Evolutionary conservation across 2,329 filamentous ascomycete genomes (phyloP).

Genomic region (Neofusicoccum sp.): DNA sequence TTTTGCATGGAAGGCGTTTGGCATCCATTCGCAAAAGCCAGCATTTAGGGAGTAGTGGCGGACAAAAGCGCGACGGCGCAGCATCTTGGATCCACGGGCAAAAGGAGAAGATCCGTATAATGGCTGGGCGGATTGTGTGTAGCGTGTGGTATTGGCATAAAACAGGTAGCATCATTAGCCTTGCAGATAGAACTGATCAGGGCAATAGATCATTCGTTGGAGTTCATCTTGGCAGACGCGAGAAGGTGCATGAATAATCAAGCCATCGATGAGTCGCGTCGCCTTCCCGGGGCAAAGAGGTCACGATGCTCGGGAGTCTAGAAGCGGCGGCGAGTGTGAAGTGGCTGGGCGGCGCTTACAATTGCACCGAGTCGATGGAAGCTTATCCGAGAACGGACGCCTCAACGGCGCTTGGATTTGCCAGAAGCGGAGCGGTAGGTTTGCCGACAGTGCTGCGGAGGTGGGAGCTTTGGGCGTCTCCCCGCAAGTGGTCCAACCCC

Average conservation of each 20-base stretch:
- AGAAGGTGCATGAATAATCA: too few species aligned
- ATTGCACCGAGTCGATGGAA: conserved; percentile 1
- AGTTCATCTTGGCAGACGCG: not conserved
- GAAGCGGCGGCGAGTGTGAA: not conserved
- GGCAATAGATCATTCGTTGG: conserved; percentile 5
- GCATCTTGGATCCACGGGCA: not conserved
- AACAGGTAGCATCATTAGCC: conserved; percentile 12
- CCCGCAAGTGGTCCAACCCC: not conserved
- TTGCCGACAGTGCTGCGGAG: not conserved
- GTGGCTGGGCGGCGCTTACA: not conserved
- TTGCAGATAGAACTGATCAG: conserved; percentile 14
- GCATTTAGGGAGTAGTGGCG: conserved; percentile 7
- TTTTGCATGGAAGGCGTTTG: conserved; percentile 16
- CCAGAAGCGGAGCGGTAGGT: not conserved
- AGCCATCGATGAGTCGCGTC: not conserved
- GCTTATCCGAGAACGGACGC: not conserved
- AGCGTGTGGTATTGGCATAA: not conserved
- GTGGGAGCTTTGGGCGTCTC: not conserved
- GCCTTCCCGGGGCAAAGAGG: not conserved
- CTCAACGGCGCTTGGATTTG: not conserved
- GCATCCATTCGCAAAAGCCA: conserved; percentile 5
- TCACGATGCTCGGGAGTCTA: not conserved
- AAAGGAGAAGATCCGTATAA: conserved; percentile 8
- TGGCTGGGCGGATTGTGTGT: conserved; percentile 4
- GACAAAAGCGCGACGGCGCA: conserved; percentile 3